Percentiles rank a stretch among this genome's conserved stretches.
Evolutionary conservation across 129 eudicot genomes (phyloP).

Genomic region (Pittosporum tobira): DNA sequence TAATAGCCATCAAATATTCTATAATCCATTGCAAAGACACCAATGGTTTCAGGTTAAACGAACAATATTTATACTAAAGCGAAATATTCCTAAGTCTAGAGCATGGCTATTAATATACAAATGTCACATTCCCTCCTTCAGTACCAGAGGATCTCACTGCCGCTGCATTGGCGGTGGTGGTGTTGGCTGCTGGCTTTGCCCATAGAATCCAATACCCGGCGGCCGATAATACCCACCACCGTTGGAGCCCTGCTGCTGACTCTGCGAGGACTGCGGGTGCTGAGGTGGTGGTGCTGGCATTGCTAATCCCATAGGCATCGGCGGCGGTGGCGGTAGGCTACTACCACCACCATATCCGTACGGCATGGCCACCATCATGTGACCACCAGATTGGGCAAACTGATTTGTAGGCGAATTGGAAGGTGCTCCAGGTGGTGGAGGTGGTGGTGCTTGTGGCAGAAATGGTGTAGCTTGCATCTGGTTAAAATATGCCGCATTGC

Average conservation of each 20-base stretch:
- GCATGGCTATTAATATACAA: conserved; percentile 47
- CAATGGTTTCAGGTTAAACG: not conserved
- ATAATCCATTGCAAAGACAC: too few relatives aligned
- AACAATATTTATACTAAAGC: not conserved
- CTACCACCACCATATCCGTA: conserved; percentile 40
- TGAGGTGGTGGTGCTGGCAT: conserved; percentile 60
- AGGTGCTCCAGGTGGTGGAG: conserved; percentile 25
- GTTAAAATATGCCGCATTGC: conserved; percentile 27
- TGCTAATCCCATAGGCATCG: conserved; percentile 50
- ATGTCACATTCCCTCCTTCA: conserved; percentile 11
- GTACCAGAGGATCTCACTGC: conserved; percentile 39
- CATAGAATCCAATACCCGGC: conserved; percentile 72
- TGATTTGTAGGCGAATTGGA: conserved; percentile 42
- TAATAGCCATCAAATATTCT: too few relatives aligned
- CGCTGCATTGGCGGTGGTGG: conserved; percentile 69
- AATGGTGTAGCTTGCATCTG: too few relatives aligned
- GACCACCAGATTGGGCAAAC: conserved; percentile 38
- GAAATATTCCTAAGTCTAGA: conserved; percentile 3
- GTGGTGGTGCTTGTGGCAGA: conserved; percentile 39
- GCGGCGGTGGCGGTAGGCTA: conserved; percentile 64
- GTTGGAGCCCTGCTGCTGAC: conserved; percentile 26
- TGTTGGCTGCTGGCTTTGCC: conserved; percentile 61
- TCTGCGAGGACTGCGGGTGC: conserved; percentile 31
- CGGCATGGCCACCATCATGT: too few relatives aligned
- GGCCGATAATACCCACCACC: conserved; percentile 73